Evolutionary conservation across 2,329 filamentous ascomycete species (phyloP), one percentile per base, ranked within the genome.

Genomic region (Emericellopsis cladophorae): DNA sequence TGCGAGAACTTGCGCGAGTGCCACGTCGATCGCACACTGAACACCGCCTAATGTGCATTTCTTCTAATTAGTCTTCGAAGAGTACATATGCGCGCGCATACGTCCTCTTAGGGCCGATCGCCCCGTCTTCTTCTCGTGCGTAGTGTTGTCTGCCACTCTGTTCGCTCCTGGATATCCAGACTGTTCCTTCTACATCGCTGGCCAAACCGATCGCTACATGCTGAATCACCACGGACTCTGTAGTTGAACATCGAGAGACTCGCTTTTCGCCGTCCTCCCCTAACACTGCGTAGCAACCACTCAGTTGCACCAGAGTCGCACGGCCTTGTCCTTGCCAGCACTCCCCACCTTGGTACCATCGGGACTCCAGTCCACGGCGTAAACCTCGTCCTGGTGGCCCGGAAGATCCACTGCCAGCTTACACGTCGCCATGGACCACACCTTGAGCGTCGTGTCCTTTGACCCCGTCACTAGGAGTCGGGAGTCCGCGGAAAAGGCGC

Each of bases 361-460:
- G 1, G 87, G 82, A 50, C 84, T 89, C 92, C 90, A 96, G 58
- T 96, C 90, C 11, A 95, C 80, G 0, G 89, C 87, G 59, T 89
- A 95, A 0, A 95, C 89, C 58, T 95, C 86, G 53, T 95, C 90
- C 56, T 85, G 76, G 58, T 96, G 90, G 0, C 90, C 88, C 0
- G 89, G 87, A 36, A 96, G 66, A 64, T 95, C 89, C 37, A 67
- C 65, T 4, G 79, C 76, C 44, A 98, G 64, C 61, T 93, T 95
- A 39, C 81, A 84, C 2, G 83, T 86, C 46, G 81, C 72, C 56
- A 95, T 84, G 53, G 93, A 88, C 89, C 90, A 98, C 5, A 93
- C 84, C 57, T 95, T 96, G 38, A 96, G 65, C 0, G 92, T 96
- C 2, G 86, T 92, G 56, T 96, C 92, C 58, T 94, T 94, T 46